phyloP scores from a whole-genome alignment of 805 yeast genomes.

The Helenozyma baotianmanensis region DNA sequence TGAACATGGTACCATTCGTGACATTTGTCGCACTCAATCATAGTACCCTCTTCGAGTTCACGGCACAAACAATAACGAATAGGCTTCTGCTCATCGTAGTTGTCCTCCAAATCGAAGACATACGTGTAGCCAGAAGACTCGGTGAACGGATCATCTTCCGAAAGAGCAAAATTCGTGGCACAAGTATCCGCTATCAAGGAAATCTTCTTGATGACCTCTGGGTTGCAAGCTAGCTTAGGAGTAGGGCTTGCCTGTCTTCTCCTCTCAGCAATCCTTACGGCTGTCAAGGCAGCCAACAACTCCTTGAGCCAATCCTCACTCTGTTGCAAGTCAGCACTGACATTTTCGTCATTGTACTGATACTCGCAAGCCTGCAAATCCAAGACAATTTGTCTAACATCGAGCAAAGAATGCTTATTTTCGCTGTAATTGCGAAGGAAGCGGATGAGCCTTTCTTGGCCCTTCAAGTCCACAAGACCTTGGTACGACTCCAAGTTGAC shows the following conservation, averaged over 20 bases:
- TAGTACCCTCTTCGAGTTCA: constrained; percentile 52
- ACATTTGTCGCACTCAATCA: constrained; percentile 70
- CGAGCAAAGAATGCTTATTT: constrained; percentile 15
- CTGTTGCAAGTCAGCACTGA: constrained; percentile 13
- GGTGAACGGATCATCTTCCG: constrained; percentile 19
- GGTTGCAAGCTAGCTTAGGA: constrained; percentile 17
- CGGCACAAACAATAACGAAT: constrained; percentile 58
- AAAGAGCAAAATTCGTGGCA: constrained; percentile 24
- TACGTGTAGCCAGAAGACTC: constrained; percentile 22
- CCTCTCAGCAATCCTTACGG: constrained; percentile 10
- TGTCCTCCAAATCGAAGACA: constrained; percentile 7
- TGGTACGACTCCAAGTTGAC: constrained; percentile 19
- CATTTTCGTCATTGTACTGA: constrained; percentile 11
- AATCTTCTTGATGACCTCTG: constrained; percentile 17
- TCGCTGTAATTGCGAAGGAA: constrained; percentile 18
- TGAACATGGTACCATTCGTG: constrained; percentile 67
- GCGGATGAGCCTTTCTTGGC: constrained; percentile 25
- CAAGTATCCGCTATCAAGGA: constrained; percentile 18
- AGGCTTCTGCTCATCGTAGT: constrained; percentile 2
- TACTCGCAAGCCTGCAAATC: constrained; percentile 20
- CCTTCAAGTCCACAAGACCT: constrained; percentile 16
- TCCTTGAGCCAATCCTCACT: constrained; percentile 23
- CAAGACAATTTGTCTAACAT: constrained; percentile 20
- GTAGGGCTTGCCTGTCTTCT: constrained; percentile 1
- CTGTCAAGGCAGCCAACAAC: constrained; percentile 13